A percentile compares a stretch with the other conserved stretches of the same genome.
Conservation (phyloP, 768 basidiomycete genomes). For the Lanmaoa pseudosensibilis region DNA sequence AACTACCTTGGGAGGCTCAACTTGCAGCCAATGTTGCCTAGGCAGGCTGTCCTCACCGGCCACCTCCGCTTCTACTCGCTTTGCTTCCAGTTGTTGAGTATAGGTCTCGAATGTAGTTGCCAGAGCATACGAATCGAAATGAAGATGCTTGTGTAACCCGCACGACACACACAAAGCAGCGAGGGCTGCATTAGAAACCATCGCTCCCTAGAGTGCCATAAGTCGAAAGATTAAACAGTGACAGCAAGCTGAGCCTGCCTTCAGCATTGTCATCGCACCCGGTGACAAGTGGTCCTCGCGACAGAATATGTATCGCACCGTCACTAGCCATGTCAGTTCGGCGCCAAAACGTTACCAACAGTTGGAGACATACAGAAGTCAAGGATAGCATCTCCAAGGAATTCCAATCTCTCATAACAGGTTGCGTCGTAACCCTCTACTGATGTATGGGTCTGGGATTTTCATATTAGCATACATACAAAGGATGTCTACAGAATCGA, state of each 20-base stretch:
- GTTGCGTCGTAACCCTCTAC: slow-evolving; percentile 53
- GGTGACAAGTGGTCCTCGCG: slow-evolving; percentile 65
- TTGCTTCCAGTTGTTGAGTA: slow-evolving; percentile 44
- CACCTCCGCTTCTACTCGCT: slow-evolving; percentile 51
- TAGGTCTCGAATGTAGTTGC: slow-evolving; percentile 55
- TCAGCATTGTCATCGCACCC: slow-evolving; percentile 76
- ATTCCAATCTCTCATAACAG: slow-evolving; percentile 77
- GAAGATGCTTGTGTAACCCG: slow-evolving; percentile 62
- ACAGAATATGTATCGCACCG: slow-evolving; percentile 67
- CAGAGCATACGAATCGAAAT: slow-evolving; percentile 55
- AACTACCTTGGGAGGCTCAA: slow-evolving; percentile 75
- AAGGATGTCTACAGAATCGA: background rate
- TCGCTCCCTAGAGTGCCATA: slow-evolving; percentile 57
- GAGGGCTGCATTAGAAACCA: slow-evolving; percentile 81
- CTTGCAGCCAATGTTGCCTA: slow-evolving; percentile 77
- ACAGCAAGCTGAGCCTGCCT: slow-evolving; percentile 42
- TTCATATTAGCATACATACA: slow-evolving; percentile 9
- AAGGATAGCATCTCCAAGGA: slow-evolving; percentile 82
- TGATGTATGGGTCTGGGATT: slow-evolving; percentile 66
- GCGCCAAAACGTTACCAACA: background rate
- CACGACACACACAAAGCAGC: slow-evolving; percentile 73
- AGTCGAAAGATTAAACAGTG: background rate
- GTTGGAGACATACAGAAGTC: slow-evolving; percentile 63
- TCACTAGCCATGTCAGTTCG: slow-evolving; percentile 48
- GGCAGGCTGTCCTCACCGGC: slow-evolving; percentile 49